These are phyloP conservation scores for Citrus cavaleriei DNA, from an alignment of 345 rosid species.

Conservation along the genomic window DNA sequence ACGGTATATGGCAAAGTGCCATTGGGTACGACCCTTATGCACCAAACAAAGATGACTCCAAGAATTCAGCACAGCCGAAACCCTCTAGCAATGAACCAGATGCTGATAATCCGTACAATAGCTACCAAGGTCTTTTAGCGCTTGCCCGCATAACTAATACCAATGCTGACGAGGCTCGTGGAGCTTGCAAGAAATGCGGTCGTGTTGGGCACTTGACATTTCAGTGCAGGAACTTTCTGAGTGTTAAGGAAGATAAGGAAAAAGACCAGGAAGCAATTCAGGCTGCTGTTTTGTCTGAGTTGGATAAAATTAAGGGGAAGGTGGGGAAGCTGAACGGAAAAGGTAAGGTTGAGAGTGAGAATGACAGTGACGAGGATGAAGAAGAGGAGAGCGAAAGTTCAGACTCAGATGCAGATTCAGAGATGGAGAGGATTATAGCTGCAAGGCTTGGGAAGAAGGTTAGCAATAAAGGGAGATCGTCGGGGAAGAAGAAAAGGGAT, in stretches of 20 bases:
- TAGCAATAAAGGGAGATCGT: slow-evolving; percentile 29
- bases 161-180: slow-evolving; percentile 84
- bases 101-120: slow-evolving; percentile 70
- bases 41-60: slow-evolving; percentile 76
- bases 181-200: slow-evolving; percentile 86
- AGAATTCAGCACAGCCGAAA: slow-evolving; percentile 36
- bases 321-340: slow-evolving; percentile 41
- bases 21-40: slow-evolving; percentile 97
- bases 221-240: slow-evolving; percentile 86
- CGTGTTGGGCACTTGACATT: slow-evolving; percentile 90
- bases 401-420: slow-evolving; percentile 80
- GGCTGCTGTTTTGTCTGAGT: slow-evolving; percentile 61
- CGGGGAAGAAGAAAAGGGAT: slow-evolving; percentile 37
- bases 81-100: slow-evolving; percentile 49
- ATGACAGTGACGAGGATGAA: slow-evolving; percentile 59
- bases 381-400: slow-evolving; percentile 79
- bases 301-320: slow-evolving; percentile 68
- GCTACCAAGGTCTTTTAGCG: slow-evolving; percentile 78
- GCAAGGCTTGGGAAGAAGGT: slow-evolving; percentile 67
- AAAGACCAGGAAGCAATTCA: slow-evolving; percentile 55
- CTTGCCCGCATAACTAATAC: slow-evolving; percentile 81
- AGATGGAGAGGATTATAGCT: slow-evolving; percentile 90
- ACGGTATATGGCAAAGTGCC: slow-evolving; percentile 98
- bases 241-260: slow-evolving; percentile 76
- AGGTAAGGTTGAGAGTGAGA: slow-evolving; percentile 31